phyloP scores from a whole-genome alignment of 805 yeast genomes.

The Candida tammaniensis region DNA sequence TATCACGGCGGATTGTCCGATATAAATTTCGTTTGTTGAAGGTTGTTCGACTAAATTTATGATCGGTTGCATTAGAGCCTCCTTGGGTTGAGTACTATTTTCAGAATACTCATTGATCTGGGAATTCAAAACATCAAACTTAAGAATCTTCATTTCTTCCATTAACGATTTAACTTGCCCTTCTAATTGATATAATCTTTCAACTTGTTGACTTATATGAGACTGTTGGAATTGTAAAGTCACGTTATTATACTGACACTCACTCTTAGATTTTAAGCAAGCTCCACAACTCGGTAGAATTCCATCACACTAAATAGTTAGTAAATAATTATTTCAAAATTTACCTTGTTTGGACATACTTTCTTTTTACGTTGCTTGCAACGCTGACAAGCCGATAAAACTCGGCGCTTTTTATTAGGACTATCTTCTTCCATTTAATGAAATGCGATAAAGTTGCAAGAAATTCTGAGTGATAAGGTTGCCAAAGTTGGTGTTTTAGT shows the following conservation, averaged over 20 bases:
- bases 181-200: constrained; percentile 5
- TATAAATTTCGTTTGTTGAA: constrained; percentile 14
- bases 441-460: no score
- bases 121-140: neutral
- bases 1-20: constrained; percentile 20
- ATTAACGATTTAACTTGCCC: neutral
- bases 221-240: constrained; percentile 6
- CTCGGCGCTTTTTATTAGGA: constrained; percentile 8
- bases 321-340: no score
- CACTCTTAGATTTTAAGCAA: neutral
- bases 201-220: constrained; percentile 3
- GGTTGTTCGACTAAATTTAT: constrained; percentile 9
- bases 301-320: no score
- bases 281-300: constrained; percentile 6
- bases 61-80: constrained; percentile 6
- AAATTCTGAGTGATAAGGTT: no score
- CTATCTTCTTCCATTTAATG: neutral
- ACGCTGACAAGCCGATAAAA: constrained; percentile 8
- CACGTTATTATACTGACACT: constrained; percentile 5
- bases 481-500: no score
- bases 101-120: constrained; percentile 5
- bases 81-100: constrained; percentile 1
- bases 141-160: constrained; percentile 6
- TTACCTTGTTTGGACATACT: no score
- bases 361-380: constrained; percentile 11